Evolutionary conservation across 2,329 filamentous ascomycete species (phyloP).

Genomic region (Beauveria pseudobassiana): DNA sequence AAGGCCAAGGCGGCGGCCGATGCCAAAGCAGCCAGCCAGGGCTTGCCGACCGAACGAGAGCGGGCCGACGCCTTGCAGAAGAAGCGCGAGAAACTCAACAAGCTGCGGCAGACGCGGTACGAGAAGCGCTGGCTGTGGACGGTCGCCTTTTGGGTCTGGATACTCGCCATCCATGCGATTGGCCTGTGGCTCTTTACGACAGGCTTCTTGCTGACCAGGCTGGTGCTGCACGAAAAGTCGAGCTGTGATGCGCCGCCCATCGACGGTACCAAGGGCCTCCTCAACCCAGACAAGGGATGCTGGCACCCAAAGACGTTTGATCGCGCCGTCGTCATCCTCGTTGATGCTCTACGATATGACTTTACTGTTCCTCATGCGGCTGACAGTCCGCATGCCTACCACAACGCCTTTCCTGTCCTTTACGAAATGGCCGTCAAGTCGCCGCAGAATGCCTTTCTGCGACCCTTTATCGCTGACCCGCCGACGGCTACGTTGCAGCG

Average conservation of each 20-base stretch:
- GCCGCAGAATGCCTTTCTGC: slow-evolving; percentile 77
- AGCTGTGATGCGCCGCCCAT: slow-evolving; percentile 63
- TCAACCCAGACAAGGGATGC: slow-evolving; percentile 60
- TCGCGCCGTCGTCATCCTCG: slow-evolving; percentile 80
- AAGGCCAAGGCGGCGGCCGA: slow-evolving; percentile 38
- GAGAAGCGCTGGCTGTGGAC: slow-evolving; percentile 50
- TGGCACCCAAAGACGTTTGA: slow-evolving; percentile 95
- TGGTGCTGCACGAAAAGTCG: slow-evolving; percentile 71
- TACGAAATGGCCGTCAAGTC: slow-evolving; percentile 70
- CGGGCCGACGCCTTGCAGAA: slow-evolving; percentile 33
- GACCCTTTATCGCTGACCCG: slow-evolving; percentile 94
- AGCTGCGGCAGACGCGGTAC: slow-evolving; percentile 39
- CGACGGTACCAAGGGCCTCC: slow-evolving; percentile 32
- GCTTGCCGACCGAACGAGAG: slow-evolving; percentile 25
- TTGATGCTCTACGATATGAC: slow-evolving; percentile 93
- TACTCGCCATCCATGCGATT: slow-evolving; percentile 66
- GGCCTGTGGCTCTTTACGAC: slow-evolving; percentile 91
- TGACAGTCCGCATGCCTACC: slow-evolving; percentile 49
- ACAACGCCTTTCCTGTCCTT: slow-evolving; percentile 80
- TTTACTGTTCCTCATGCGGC: slow-evolving; percentile 71
- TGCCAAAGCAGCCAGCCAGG: slow-evolving; percentile 23
- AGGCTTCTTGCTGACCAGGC: slow-evolving; percentile 84
- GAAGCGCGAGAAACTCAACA: slow-evolving; percentile 40
- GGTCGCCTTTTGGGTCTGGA: slow-evolving; percentile 60
- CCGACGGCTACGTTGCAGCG: slow-evolving; percentile 90